phyloP scores from a whole-genome alignment of 352 stramenopile genomes.

The Pythium rhizo-oryzae region DNA sequence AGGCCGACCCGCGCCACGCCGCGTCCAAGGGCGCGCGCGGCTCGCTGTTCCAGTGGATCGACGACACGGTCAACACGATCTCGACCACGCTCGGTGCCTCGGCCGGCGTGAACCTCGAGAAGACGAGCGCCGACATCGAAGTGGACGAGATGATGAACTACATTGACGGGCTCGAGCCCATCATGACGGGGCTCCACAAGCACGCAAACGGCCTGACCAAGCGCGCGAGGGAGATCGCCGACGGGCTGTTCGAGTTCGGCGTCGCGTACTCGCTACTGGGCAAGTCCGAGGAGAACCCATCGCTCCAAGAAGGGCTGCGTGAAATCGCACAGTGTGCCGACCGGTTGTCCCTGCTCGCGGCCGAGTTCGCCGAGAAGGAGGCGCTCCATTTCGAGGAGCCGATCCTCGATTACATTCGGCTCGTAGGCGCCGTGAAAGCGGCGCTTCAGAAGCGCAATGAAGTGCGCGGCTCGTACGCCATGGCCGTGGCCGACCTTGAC shows the following conservation, averaged over 20 bases:
- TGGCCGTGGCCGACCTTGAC: slow-evolving; percentile 88
- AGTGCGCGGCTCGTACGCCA: slow-evolving; percentile 88
- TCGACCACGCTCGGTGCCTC: slow-evolving; percentile 68
- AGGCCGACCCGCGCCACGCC: slow-evolving; percentile 65
- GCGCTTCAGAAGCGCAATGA: slow-evolving; percentile 94
- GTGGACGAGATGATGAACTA: slow-evolving; percentile 97
- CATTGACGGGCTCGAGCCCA: slow-evolving; percentile 94
- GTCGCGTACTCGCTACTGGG: slow-evolving; percentile 95
- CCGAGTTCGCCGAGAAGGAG: slow-evolving; percentile 93
- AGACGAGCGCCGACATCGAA: slow-evolving; percentile 91
- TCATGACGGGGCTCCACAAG: slow-evolving; percentile 95
- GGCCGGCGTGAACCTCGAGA: slow-evolving; percentile 57
- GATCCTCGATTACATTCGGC: slow-evolving; percentile 96
- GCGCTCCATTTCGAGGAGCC: slow-evolving; percentile 94
- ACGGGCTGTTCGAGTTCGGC: slow-evolving; percentile 97
- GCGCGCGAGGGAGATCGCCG: slow-evolving; percentile 94
- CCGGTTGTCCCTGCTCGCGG: slow-evolving; percentile 88
- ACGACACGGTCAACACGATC: slow-evolving; percentile 86
- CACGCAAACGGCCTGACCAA: slow-evolving; percentile 94
- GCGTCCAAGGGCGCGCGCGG: slow-evolving; percentile 48
- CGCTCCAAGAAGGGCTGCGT: slow-evolving; percentile 90
- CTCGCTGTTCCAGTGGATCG: slow-evolving; percentile 86
- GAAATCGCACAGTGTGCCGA: slow-evolving; percentile 94
- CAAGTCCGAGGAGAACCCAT: slow-evolving; percentile 93
- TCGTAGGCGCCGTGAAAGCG: slow-evolving; percentile 95